These are phyloP conservation scores for Pleurotus citrinopileatus DNA, from an alignment of 768 basidiomycete genomes.

Conservation along the genomic window DNA sequence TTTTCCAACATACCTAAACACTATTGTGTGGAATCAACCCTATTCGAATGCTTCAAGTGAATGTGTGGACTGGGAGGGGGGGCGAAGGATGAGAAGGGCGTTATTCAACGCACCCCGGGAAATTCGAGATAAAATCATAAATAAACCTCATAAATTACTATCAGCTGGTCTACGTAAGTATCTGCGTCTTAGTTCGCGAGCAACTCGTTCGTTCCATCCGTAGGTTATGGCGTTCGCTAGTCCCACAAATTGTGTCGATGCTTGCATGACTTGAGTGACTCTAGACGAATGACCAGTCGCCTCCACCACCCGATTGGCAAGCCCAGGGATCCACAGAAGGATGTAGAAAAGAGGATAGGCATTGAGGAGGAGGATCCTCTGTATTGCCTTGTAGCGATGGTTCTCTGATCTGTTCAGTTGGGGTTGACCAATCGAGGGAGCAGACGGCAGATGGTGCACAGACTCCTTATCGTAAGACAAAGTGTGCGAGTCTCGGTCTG, in stretches of 20 bases:
- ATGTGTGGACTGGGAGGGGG: no score
- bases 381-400: neutral
- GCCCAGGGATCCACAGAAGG: slow-evolving; percentile 15
- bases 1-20: no score
- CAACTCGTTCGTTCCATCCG: slow-evolving; percentile 14
- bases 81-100: no score
- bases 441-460: neutral
- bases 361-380: slow-evolving; percentile 13
- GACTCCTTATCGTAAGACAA: neutral
- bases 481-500: no score
- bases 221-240: slow-evolving; percentile 14
- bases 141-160: neutral
- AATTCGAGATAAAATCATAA: no score
- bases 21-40: no score
- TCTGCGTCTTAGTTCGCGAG: slow-evolving; percentile 6
- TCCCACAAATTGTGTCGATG: slow-evolving; percentile 14
- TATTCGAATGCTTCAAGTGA: no score
- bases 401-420: neutral
- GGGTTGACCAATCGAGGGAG: neutral
- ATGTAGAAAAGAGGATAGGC: slow-evolving; percentile 18
- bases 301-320: slow-evolving; percentile 14
- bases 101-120: no score
- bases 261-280: slow-evolving; percentile 12
- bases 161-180: neutral
- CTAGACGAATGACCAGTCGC: slow-evolving; percentile 10